phyloP scores from a whole-genome alignment of 768 basidiomycete genomes.

The Lactarius pseudohatsudake region DNA sequence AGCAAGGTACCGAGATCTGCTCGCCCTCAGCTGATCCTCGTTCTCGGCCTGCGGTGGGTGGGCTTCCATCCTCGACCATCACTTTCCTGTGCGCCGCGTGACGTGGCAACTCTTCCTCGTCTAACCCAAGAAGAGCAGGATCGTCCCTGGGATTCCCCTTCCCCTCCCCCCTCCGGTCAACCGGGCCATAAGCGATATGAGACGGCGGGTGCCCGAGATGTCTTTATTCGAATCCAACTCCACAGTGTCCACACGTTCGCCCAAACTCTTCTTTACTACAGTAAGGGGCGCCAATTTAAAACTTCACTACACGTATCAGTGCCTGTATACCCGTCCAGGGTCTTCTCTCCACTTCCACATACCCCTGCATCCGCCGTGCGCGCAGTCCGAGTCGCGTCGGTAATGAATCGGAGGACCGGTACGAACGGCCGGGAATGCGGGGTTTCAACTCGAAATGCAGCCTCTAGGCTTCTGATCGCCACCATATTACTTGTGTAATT shows the following conservation, averaged over 20 bases:
- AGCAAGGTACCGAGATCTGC: not conserved
- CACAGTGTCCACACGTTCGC: not conserved
- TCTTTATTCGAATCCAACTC: not conserved
- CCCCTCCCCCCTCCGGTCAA: not conserved
- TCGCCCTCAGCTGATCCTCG: not conserved
- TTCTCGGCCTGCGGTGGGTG: not conserved
- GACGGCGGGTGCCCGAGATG: not conserved
- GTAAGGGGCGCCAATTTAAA: not conserved
- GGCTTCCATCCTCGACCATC: not conserved
- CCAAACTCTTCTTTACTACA: not conserved
- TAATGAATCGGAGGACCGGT: not conserved
- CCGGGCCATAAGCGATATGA: not conserved
- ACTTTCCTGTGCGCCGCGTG: slow-evolving; percentile 3
- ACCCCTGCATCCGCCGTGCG: not conserved
- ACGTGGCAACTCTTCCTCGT: slow-evolving; percentile 18
- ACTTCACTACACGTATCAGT: not conserved
- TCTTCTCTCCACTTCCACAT: not conserved
- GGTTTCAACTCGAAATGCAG: not conserved
- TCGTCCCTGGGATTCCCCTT: not conserved
- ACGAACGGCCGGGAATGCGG: not conserved
- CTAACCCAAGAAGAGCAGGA: not conserved
- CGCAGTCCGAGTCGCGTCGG: not conserved
- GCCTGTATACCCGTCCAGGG: not conserved
- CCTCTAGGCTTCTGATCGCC: not conserved
- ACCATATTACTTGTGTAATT: not conserved